Evolutionary conservation across 768 basidiomycete species (phyloP).

Genomic region (Russula dissimulans): DNA sequence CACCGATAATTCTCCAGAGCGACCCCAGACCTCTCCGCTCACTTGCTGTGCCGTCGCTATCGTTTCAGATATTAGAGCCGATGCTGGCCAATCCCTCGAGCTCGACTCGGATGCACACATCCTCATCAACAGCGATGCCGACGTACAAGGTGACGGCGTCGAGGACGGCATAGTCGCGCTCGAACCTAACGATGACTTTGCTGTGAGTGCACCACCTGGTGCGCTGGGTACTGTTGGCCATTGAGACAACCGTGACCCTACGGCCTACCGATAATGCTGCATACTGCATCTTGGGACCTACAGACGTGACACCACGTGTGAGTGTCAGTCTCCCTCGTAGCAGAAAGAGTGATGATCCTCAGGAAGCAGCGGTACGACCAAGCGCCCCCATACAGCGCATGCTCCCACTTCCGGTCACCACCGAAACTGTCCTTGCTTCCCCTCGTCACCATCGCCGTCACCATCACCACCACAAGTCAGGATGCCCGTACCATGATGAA

Average conservation of each 20-base stretch:
- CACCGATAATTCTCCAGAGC: constrained; percentile 22
- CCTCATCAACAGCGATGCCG: constrained; percentile 40
- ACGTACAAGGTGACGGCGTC: constrained; percentile 41
- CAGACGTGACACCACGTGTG: constrained; percentile 51
- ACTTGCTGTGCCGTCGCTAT: constrained; percentile 40
- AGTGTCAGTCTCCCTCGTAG: constrained; percentile 42
- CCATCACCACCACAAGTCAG: constrained; percentile 30
- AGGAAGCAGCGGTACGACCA: constrained; percentile 16
- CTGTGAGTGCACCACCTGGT: constrained; percentile 84
- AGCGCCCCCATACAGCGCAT: constrained; percentile 16
- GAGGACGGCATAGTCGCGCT: constrained; percentile 71
- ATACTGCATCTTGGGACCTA: constrained; percentile 24
- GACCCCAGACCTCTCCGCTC: constrained; percentile 25
- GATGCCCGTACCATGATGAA: constrained; percentile 81
- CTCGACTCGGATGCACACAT: constrained; percentile 42
- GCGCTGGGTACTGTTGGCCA: constrained; percentile 82
- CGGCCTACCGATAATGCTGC: constrained; percentile 17
- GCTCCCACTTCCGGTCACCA: constrained; percentile 14
- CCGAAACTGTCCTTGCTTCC: constrained; percentile 14
- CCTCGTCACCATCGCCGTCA: constrained; percentile 27
- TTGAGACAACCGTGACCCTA: constrained; percentile 28
- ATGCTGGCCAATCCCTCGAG: constrained; percentile 28
- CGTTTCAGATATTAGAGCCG: constrained; percentile 30
- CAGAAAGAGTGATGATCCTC: constrained; percentile 17
- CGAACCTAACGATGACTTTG: constrained; percentile 77